Conservation (phyloP, 768 basidiomycete species). For the Lactarius sp. region DNA sequence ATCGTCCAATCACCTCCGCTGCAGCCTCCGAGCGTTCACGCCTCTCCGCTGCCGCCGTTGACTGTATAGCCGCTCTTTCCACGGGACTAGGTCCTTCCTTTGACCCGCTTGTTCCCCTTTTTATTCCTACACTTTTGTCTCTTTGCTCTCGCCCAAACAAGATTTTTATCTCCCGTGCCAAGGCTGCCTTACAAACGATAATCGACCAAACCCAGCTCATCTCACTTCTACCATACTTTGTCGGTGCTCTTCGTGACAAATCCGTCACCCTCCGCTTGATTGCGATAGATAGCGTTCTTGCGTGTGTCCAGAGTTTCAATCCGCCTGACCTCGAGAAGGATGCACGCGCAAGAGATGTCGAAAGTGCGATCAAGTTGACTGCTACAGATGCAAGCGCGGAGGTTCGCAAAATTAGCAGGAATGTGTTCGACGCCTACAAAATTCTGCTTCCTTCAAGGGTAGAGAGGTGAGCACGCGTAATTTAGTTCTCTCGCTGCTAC, state of each 20-base stretch:
- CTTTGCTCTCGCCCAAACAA: slow-evolving; percentile 76
- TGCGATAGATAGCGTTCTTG: slow-evolving; percentile 60
- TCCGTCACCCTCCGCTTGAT: slow-evolving; percentile 56
- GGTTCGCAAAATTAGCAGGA: slow-evolving; percentile 61
- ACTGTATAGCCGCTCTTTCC: slow-evolving; percentile 53
- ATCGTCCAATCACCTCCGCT: slow-evolving; percentile 51
- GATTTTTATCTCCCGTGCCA: slow-evolving; percentile 64
- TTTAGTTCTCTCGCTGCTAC: background rate
- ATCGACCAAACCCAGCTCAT: slow-evolving; percentile 67
- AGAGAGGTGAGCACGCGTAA: slow-evolving; percentile 46
- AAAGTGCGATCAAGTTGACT: slow-evolving; percentile 59
- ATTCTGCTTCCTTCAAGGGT: slow-evolving; percentile 63
- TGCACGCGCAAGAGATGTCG: slow-evolving; percentile 56
- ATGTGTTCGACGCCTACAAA: slow-evolving; percentile 74
- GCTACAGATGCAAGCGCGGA: slow-evolving; percentile 74
- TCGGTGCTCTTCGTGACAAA: slow-evolving; percentile 62
- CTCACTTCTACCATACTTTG: slow-evolving; percentile 54
- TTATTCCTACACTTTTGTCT: slow-evolving; percentile 61
- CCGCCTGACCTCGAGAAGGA: slow-evolving; percentile 78
- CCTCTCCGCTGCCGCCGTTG: slow-evolving; percentile 61
- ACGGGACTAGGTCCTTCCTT: slow-evolving; percentile 55
- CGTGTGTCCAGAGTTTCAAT: slow-evolving; percentile 69
- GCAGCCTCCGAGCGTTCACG: slow-evolving; percentile 71
- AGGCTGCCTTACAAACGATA: slow-evolving; percentile 51
- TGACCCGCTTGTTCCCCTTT: slow-evolving; percentile 59